Evolutionary conservation across 768 basidiomycete genomes (phyloP), one percentile per base, ranked within the genome.

Genomic region (Pleurotus ostreatus): DNA sequence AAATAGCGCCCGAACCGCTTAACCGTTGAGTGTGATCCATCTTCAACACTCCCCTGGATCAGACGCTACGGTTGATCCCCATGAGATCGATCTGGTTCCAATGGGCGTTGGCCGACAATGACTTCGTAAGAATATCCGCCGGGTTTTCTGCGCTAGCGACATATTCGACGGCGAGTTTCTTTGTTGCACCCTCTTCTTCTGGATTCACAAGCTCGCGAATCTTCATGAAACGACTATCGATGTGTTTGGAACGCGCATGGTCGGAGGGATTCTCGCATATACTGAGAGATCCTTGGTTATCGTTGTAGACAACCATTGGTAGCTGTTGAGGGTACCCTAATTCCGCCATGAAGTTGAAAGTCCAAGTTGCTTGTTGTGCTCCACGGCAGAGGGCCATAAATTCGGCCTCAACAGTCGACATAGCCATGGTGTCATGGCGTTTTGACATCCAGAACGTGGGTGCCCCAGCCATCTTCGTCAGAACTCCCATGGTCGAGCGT

Each of bases 61-160:
- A 22, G 20, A 25, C 20, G 20, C 46, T 46, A 18, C 46, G 46
- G 12, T 18, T 20, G 46, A n/a, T 20, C 3, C 46, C 20, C 25
- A 16, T 12, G 18, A n/a, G 20, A 46, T 18, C 4, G 20, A 43
- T n/a, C 20, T 43, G 41, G 41, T 20, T n/a, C 15, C n/a, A n/a
- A 43, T 43, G 41, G 8, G 20, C n/a, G 12, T n/a, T 43, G 20
- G 41, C 15, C 8, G 60, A 43, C 1, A 76, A 61, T 0, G 65
- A 57, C 59, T 78, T 79, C 0, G 74, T 79, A n/a, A 79, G 59
- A 4, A 74, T 57, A 59, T 78, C 73, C 1, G 76, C 74, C 13
- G 66, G 44, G 57, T 73, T 72, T 1, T 73, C 61, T 1, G 25
- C 52, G 8, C 67, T 66, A 0, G 71, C 67, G 25, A 68, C 59